Conservation (phyloP, 108 stramenopile species). For the Chaetoceros tenuissimus region DNA sequence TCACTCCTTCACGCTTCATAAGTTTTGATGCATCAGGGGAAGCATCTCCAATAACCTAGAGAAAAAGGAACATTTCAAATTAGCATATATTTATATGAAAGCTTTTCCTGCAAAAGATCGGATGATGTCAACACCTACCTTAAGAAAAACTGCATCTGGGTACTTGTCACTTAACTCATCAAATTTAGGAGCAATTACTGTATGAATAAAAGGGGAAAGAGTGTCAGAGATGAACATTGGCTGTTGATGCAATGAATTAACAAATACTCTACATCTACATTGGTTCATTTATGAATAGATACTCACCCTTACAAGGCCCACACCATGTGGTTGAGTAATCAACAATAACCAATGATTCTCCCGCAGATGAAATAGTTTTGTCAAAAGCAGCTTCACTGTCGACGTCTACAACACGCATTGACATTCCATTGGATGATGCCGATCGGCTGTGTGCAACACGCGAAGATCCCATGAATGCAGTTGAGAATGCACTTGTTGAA, state of each 20-base stretch:
- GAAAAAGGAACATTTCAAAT: not conserved
- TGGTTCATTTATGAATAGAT: not conserved
- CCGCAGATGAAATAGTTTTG: constrained; percentile 46
- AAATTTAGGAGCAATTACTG: constrained; percentile 78
- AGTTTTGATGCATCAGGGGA: constrained; percentile 72
- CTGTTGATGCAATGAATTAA: too few species aligned
- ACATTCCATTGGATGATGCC: constrained; percentile 12
- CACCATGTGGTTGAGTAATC: constrained; percentile 97
- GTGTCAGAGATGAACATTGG: too few species aligned
- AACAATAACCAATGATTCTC: constrained; percentile 69
- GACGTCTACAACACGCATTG: constrained; percentile 61
- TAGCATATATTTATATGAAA: not conserved
- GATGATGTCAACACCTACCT: constrained; percentile 33
- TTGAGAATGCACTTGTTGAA: constrained; percentile 15
- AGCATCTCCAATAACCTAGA: constrained; percentile 72
- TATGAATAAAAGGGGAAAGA: too few species aligned
- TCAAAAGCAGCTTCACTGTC: constrained; percentile 61
- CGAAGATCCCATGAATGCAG: constrained; percentile 17
- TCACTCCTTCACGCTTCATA: constrained; percentile 84
- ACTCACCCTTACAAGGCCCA: constrained; percentile 81
- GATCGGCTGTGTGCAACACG: constrained; percentile 12
- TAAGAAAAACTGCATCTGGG: constrained; percentile 72
- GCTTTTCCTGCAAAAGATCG: not conserved
- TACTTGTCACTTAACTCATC: constrained; percentile 79
- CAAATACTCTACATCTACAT: too few species aligned